Percentiles rank a stretch among this genome's conserved stretches.
Conservation (phyloP, 805 yeast genomes). For the Yueomyces sinensis region DNA sequence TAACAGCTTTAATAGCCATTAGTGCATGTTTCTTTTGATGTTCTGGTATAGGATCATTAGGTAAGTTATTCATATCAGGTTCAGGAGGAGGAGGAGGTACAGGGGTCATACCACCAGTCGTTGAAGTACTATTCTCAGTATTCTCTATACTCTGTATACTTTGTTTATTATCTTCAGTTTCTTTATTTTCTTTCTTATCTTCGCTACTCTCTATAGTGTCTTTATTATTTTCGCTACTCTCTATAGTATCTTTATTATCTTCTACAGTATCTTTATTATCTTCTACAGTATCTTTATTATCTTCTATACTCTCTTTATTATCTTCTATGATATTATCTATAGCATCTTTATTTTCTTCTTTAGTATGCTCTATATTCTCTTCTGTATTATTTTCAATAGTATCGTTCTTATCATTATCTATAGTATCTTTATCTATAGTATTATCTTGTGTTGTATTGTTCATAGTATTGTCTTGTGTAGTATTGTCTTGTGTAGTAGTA, state of each 20-base stretch:
- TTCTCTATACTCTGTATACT: background rate
- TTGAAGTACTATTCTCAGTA: background rate
- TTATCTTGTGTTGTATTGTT: background rate
- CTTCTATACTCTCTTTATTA: background rate
- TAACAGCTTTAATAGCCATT: slow-evolving; percentile 73
- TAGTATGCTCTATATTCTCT: background rate
- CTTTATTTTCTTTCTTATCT: background rate
- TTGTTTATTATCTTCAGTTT: background rate
- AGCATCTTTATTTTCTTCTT: background rate
- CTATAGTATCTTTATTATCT: background rate
- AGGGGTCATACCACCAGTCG: slow-evolving; percentile 25
- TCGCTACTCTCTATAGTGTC: background rate
- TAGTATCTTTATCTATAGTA: background rate
- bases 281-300: background rate
- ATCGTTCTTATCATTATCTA: background rate
- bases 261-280: background rate
- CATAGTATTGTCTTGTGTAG: background rate
- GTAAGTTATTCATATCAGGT: slow-evolving; percentile 60
- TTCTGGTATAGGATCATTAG: slow-evolving; percentile 53
- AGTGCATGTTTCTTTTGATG: slow-evolving; percentile 77
- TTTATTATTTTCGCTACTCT: background rate
- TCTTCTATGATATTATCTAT: no score
- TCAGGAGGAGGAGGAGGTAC: slow-evolving; percentile 68
- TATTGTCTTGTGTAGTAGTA: background rate
- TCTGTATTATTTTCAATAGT: background rate